phyloP scores from a whole-genome alignment of 164 flowering plant species.

The Magnolia kwangsiensis region DNA sequence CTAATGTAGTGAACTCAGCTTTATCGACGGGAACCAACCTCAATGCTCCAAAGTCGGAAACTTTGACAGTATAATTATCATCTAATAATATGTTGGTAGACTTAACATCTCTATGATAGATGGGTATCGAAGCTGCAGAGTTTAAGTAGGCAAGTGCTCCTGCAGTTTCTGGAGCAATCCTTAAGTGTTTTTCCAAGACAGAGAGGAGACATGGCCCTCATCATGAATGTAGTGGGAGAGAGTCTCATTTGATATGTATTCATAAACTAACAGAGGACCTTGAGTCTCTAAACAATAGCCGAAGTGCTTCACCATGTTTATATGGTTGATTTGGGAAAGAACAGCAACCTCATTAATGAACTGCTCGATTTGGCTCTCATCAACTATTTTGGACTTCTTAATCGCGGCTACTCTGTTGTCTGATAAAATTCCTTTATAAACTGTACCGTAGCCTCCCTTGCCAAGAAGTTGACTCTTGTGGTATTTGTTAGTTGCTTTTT shows the following conservation, averaged over 20 bases:
- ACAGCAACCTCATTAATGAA: slow-evolving; percentile 42
- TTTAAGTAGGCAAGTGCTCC: slow-evolving; percentile 9
- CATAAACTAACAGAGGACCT: slow-evolving; percentile 41
- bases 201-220: background rate
- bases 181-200: slow-evolving; percentile 27
- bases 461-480: background rate
- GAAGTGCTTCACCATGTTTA: slow-evolving; percentile 35
- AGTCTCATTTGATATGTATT: slow-evolving; percentile 37
- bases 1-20: background rate
- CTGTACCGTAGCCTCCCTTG: slow-evolving; percentile 10
- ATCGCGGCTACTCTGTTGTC: slow-evolving; percentile 32
- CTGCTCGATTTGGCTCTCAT: slow-evolving; percentile 29
- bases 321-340: slow-evolving; percentile 42
- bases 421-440: slow-evolving; percentile 19
- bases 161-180: slow-evolving; percentile 6
- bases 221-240: slow-evolving; percentile 32
- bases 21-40: slow-evolving; percentile 5
- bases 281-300: slow-evolving; percentile 41
- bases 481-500: slow-evolving; percentile 4
- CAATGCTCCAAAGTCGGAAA: slow-evolving; percentile 10
- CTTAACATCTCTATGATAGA: slow-evolving; percentile 9
- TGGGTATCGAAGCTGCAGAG: slow-evolving; percentile 5
- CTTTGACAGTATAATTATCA: slow-evolving; percentile 6
- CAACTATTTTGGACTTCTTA: slow-evolving; percentile 38
- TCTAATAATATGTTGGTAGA: slow-evolving; percentile 11